Evolutionary conservation across 2,329 filamentous ascomycete species (phyloP), one percentile per base, ranked within the genome.

Genomic region (Diaporthe sp.): DNA sequence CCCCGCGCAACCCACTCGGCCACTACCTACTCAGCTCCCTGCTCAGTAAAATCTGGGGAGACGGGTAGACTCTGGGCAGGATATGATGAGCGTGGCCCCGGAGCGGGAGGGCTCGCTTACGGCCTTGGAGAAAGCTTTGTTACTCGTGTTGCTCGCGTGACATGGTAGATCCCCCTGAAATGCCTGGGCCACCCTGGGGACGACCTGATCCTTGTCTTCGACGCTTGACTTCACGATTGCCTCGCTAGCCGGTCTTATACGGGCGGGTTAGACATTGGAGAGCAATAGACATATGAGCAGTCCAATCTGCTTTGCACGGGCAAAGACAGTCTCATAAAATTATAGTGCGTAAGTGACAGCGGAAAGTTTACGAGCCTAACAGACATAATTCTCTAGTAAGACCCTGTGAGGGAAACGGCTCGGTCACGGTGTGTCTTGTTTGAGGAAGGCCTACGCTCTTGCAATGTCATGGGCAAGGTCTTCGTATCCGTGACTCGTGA

Each of bases 101-200:
- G 34, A 4, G 57, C 57, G 34, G 57, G 34, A 59, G 31, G 57
- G 57, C 57, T 59, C 57, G 57, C 57, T 59, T 59, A n/a, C 7
- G 34, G 31, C 5, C 34, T 59, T 59, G 57, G 57, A 39, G 34
- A 59, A 59, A 39, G 57, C 57, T 59, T 59, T 39, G 19, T 25
- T 59, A 39, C 22, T 59, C 34, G 57, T 5, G 57, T 59, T n/a
- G 17, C 31, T 59, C 57, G 34, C 31, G 55, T 58, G 55, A 37
- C 31, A 59, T 37, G 34, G 57, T 7, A 25, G 22, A 59, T 59
- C 57, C 58, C n/a, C 58, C 22, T 61, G 58, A 42, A 42, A 17
- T 39, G 22, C 13, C 2, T 28, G 15, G 39, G 39, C n/a, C n/a
- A 13, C 15, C 59, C 59, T 44, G 6, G 37, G n/a, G 39, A 28